Percentiles rank a stretch among this genome's conserved stretches.
phyloP scores from a whole-genome alignment of 352 stramenopile genomes.

The Phytophthora melonis region DNA sequence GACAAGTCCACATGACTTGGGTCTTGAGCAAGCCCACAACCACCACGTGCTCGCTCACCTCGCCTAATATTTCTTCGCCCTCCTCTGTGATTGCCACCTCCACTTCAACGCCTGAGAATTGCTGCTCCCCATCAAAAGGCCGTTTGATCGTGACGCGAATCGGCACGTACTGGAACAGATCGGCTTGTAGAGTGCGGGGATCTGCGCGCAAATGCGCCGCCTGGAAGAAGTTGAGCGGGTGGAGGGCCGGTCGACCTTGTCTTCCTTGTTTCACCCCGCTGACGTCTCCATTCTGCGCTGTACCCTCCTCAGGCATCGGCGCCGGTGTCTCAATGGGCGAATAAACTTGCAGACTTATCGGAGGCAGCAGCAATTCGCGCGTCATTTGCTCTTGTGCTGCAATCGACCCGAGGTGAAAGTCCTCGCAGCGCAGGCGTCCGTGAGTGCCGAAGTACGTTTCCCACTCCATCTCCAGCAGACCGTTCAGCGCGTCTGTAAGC shows the following conservation, averaged over 20 bases:
- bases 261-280: slow-evolving; percentile 3
- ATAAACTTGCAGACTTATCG: slow-evolving; percentile 46
- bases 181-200: slow-evolving; percentile 13
- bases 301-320: not conserved
- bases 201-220: slow-evolving; percentile 20
- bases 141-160: slow-evolving; percentile 33
- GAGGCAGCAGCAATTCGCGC: slow-evolving; percentile 42
- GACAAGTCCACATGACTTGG: slow-evolving; percentile 32
- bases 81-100: slow-evolving; percentile 52
- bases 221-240: slow-evolving; percentile 37
- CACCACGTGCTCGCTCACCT: slow-evolving; percentile 42
- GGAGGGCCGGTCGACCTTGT: slow-evolving; percentile 16
- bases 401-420: slow-evolving; percentile 25
- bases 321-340: not conserved
- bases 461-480: slow-evolving; percentile 59
- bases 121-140: not conserved
- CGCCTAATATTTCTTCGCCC: slow-evolving; percentile 17
- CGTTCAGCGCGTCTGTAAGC: slow-evolving; percentile 46
- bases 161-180: slow-evolving; percentile 41
- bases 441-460: slow-evolving; percentile 61
- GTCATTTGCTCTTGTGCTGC: slow-evolving; percentile 21
- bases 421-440: slow-evolving; percentile 38
- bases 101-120: slow-evolving; percentile 28
- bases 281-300: slow-evolving; percentile 23
- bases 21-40: slow-evolving; percentile 50